Conservation (phyloP, 1,284 basidiomycete species). For the Tausonia pullulans region DNA sequence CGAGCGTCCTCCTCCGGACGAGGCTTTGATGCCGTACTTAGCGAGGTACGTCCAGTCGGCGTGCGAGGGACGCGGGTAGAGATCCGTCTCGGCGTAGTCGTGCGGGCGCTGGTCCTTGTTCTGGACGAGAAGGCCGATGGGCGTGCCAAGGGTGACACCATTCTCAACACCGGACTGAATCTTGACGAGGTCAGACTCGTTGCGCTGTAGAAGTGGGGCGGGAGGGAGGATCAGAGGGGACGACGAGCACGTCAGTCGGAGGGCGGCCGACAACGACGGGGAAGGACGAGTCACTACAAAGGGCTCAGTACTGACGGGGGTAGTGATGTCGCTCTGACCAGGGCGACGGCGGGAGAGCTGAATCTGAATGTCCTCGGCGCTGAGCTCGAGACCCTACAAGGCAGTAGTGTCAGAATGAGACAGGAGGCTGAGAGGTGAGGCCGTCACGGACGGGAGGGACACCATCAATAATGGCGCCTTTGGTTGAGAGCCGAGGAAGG, state of each 20-base stretch:
- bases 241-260: background rate
- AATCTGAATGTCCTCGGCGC: slow-evolving; percentile 73
- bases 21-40: slow-evolving; percentile 96
- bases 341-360: slow-evolving; percentile 87
- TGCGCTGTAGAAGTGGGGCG: slow-evolving; percentile 49
- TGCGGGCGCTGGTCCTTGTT: slow-evolving; percentile 98
- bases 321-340: slow-evolving; percentile 93
- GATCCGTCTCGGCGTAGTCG: slow-evolving; percentile 96
- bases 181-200: slow-evolving; percentile 91
- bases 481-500: too few species aligned
- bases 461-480: slow-evolving; percentile 89
- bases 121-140: slow-evolving; percentile 86
- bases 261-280: background rate
- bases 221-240: background rate
- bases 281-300: slow-evolving; percentile 50
- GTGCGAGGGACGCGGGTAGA: slow-evolving; percentile 93
- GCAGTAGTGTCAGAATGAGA: background rate
- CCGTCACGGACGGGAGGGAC: slow-evolving; percentile 66
- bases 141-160: slow-evolving; percentile 91
- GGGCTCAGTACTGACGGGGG: slow-evolving; percentile 65
- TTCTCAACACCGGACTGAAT: slow-evolving; percentile 91
- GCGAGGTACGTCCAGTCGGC: slow-evolving; percentile 98
- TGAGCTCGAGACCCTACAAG: slow-evolving; percentile 68
- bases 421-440: background rate
- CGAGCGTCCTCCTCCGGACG: slow-evolving; percentile 87